phyloP scores from a whole-genome alignment of 1,284 basidiomycete genomes.

The Ganoderma sinense region DNA sequence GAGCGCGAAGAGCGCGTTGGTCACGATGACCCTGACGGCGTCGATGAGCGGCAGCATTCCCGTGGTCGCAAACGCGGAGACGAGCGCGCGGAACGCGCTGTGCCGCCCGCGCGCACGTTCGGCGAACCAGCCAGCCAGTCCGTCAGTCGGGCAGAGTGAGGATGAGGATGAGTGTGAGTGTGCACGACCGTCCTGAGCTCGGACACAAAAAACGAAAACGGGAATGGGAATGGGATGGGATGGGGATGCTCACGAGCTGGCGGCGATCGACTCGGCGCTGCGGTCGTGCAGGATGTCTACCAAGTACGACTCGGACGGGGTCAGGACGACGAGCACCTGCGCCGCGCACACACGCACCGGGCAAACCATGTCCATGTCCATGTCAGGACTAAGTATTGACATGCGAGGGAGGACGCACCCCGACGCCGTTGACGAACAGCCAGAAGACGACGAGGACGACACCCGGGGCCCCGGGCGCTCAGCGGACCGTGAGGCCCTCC shows the following conservation, averaged over 20 bases:
- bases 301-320: slow-evolving; percentile 60
- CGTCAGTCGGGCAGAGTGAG: no score
- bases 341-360: no score
- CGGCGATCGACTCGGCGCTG: slow-evolving; percentile 62
- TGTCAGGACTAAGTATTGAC: no score
- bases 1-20: slow-evolving; percentile 54
- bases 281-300: slow-evolving; percentile 62
- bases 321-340: slow-evolving; percentile 56
- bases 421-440: slow-evolving; percentile 58
- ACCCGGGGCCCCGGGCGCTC: slow-evolving; percentile 48
- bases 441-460: slow-evolving; percentile 50
- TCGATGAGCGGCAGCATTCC: slow-evolving; percentile 61
- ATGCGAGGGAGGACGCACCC: slow-evolving; percentile 51
- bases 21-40: slow-evolving; percentile 58
- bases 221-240: no score
- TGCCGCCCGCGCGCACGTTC: no score
- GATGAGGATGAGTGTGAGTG: not conserved
- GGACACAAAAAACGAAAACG: no score
- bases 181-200: no score
- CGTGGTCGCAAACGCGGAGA: slow-evolving; percentile 48
- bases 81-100: slow-evolving; percentile 52
- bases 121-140: no score
- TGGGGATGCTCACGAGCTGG: slow-evolving; percentile 40
- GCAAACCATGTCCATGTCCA: no score
- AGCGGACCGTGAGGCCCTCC: slow-evolving; percentile 44